Conservation (phyloP, 768 basidiomycete genomes). For the Chalciporus sphaerocephalus region DNA sequence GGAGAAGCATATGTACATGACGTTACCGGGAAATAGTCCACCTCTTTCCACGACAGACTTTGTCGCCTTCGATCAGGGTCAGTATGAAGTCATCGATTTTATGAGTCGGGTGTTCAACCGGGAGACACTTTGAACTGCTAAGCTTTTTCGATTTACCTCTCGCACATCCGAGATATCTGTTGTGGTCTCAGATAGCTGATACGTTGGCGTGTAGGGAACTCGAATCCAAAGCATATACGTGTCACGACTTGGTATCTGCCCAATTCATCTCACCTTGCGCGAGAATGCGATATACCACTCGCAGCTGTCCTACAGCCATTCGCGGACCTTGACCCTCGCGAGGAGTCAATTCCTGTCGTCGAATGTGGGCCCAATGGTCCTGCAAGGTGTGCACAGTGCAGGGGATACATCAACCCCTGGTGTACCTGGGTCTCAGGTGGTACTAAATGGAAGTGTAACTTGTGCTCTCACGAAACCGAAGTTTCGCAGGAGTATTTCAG, state of each 20-base stretch:
- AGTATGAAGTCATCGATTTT: conserved; percentile 3
- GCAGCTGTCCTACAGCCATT: conserved; percentile 88
- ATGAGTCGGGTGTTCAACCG: background rate
- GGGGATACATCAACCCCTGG: conserved; percentile 94
- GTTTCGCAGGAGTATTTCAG: conserved; percentile 82
- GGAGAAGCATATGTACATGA: conserved; percentile 66
- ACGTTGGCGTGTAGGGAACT: conserved; percentile 56
- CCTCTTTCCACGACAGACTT: conserved; percentile 88
- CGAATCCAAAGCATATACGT: conserved; percentile 86
- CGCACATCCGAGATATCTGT: background rate
- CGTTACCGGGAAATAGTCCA: conserved; percentile 55
- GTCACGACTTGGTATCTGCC: conserved; percentile 90
- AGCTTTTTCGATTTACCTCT: background rate
- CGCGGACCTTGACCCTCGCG: conserved; percentile 69
- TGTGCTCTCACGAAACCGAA: conserved; percentile 79
- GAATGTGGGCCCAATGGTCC: conserved; percentile 71
- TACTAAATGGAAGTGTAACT: conserved; percentile 85
- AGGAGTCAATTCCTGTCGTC: conserved; percentile 77
- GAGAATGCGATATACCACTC: conserved; percentile 80
- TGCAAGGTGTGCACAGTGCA: conserved; percentile 77
- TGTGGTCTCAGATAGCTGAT: conserved; percentile 11
- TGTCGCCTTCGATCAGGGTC: conserved; percentile 87
- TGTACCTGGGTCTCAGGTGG: conserved; percentile 82
- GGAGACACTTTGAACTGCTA: background rate
- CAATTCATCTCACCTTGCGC: conserved; percentile 68